phyloP scores from a whole-genome alignment of 2,329 filamentous ascomycete species.

The Cladosporium sphaerospermum region DNA sequence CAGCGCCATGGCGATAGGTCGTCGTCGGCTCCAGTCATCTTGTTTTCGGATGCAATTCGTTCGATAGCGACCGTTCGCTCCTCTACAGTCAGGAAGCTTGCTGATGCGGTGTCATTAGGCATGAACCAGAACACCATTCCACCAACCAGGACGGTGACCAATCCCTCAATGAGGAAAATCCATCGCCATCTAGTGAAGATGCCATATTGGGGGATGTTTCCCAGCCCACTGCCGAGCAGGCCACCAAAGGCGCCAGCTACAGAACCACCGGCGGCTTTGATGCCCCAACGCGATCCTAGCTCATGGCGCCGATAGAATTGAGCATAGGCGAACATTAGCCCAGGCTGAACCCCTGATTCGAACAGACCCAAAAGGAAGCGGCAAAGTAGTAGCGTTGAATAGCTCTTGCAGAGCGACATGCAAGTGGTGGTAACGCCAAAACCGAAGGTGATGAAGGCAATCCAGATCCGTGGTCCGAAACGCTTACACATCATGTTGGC shows the following conservation, averaged over 20 bases:
- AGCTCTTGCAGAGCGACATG: neutral
- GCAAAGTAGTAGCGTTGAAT: too few species aligned
- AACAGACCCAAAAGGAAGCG: too few species aligned
- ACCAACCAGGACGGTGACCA: constrained; percentile 22
- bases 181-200: constrained; percentile 15
- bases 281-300: too few species aligned
- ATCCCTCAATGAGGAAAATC: constrained; percentile 20
- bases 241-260: constrained; percentile 33
- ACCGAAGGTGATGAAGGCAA: constrained; percentile 25
- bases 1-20: constrained; percentile 42
- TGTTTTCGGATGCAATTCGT: constrained; percentile 50
- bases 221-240: constrained; percentile 26
- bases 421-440: constrained; percentile 26
- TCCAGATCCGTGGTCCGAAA: constrained; percentile 39
- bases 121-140: constrained; percentile 47
- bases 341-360: too few species aligned
- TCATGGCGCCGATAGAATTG: constrained; percentile 7
- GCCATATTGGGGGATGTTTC: neutral
- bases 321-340: constrained; percentile 33
- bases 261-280: too few species aligned
- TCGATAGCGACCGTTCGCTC: constrained; percentile 26
- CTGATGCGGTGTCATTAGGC: constrained; percentile 41
- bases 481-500: constrained; percentile 38
- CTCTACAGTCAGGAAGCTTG: constrained; percentile 54
- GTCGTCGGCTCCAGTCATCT: constrained; percentile 53